These are phyloP conservation scores for Aspergillus oerlinghausenensis DNA, from an alignment of 2,329 filamentous ascomycete species.

Conservation along the genomic window DNA sequence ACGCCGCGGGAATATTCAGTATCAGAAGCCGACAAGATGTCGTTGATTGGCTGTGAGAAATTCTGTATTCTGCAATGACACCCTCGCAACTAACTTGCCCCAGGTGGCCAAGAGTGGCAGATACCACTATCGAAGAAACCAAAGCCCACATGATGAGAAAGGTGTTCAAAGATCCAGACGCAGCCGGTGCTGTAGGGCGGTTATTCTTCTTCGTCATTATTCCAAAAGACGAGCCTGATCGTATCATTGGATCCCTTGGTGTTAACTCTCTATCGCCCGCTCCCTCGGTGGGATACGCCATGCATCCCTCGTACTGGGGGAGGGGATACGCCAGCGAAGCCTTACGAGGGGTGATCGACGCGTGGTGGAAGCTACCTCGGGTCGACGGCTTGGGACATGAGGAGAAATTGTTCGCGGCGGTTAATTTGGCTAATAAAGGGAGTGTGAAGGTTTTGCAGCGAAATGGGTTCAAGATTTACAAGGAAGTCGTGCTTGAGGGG, in stretches of 20 bases:
- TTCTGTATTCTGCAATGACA: not conserved
- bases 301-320: constrained; percentile 23
- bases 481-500: constrained; percentile 11
- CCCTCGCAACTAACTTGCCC: not conserved
- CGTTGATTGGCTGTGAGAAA: constrained; percentile 24
- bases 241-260: constrained; percentile 15
- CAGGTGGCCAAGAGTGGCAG: constrained; percentile 12
- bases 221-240: constrained; percentile 6
- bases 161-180: constrained; percentile 16
- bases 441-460: constrained; percentile 18
- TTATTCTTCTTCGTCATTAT: constrained; percentile 17
- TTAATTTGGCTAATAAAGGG: constrained; percentile 15
- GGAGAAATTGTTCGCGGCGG: constrained; percentile 17
- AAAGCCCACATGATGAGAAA: constrained; percentile 11
- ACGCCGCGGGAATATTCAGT: constrained; percentile 19
- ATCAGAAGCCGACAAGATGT: constrained; percentile 21
- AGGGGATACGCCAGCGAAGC: constrained; percentile 23
- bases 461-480: constrained; percentile 12
- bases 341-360: constrained; percentile 15
- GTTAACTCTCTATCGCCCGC: constrained; percentile 15
- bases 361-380: constrained; percentile 20
- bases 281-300: constrained; percentile 19
- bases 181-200: constrained; percentile 14
- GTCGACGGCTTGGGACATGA: not conserved
- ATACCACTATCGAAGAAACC: constrained; percentile 12